phyloP scores from a whole-genome alignment of 306 rosid species.

The Corylus americana region DNA sequence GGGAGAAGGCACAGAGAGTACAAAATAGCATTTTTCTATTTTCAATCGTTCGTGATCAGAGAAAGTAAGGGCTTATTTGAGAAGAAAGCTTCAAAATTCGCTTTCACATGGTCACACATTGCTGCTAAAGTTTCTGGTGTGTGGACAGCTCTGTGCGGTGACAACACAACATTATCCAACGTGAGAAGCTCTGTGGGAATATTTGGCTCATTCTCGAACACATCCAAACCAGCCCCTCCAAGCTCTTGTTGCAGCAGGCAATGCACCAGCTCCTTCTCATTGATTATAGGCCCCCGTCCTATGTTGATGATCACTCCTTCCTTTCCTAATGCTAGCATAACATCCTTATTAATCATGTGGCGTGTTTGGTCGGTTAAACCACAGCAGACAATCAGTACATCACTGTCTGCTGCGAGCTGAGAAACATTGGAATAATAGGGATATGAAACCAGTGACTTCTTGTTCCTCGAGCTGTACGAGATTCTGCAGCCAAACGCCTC shows the following conservation, averaged over 20 bases:
- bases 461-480: constrained; percentile 47
- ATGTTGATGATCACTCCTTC: constrained; percentile 47
- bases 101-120: background rate
- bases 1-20: too few species aligned
- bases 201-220: constrained; percentile 58
- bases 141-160: constrained; percentile 2
- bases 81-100: constrained; percentile 31
- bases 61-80: constrained; percentile 22
- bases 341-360: constrained; percentile 44
- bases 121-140: constrained; percentile 1
- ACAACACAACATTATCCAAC: constrained; percentile 41
- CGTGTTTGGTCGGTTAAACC: constrained; percentile 43
- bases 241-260: constrained; percentile 26
- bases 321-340: constrained; percentile 45
- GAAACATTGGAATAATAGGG: constrained; percentile 35
- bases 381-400: constrained; percentile 49
- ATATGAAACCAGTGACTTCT: constrained; percentile 34
- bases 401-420: constrained; percentile 42
- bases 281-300: constrained; percentile 45
- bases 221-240: constrained; percentile 58
- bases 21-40: too few species aligned
- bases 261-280: constrained; percentile 41
- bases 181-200: constrained; percentile 38
- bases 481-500: constrained; percentile 46
- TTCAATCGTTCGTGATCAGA: background rate